Evolutionary conservation across 2,329 filamentous ascomycete species (phyloP).

Genomic region (Colletotrichum siamense): DNA sequence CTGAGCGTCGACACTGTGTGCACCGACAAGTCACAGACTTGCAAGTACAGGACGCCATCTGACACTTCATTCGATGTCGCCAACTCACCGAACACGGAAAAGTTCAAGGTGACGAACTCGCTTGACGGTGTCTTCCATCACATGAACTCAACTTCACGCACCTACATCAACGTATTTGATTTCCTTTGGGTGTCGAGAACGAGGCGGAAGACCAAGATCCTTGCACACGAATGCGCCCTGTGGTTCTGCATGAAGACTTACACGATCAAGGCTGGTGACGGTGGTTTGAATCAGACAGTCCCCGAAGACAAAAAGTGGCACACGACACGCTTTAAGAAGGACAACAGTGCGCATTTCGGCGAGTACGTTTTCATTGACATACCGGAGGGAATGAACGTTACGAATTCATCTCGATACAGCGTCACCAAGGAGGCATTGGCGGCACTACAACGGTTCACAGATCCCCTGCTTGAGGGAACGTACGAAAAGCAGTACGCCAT

Average conservation of each 20-base stretch:
- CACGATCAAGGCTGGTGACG: slow-evolving; percentile 32
- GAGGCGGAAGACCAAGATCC: slow-evolving; percentile 17
- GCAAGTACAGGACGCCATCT: slow-evolving; percentile 33
- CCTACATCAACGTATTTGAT: slow-evolving; percentile 41
- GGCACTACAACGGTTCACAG: slow-evolving; percentile 36
- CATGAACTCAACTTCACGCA: slow-evolving; percentile 23
- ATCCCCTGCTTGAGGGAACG: slow-evolving; percentile 34
- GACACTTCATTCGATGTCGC: slow-evolving; percentile 31
- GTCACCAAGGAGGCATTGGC: slow-evolving; percentile 35
- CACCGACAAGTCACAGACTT: slow-evolving; percentile 26
- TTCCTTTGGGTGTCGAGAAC: slow-evolving; percentile 34
- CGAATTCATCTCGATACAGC: slow-evolving; percentile 31
- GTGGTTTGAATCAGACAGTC: slow-evolving; percentile 27
- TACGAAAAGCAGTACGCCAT: slow-evolving; percentile 31
- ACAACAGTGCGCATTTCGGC: slow-evolving; percentile 28
- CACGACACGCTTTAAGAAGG: slow-evolving; percentile 29
- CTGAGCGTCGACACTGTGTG: slow-evolving; percentile 23
- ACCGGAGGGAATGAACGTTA: slow-evolving; percentile 30
- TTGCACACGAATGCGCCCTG: slow-evolving; percentile 36
- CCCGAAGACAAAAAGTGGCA: too few relatives aligned
- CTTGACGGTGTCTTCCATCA: slow-evolving; percentile 6
- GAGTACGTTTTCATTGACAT: slow-evolving; percentile 38
- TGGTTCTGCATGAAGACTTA: slow-evolving; percentile 43
- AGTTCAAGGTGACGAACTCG: slow-evolving; percentile 33
- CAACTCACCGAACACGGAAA: slow-evolving; percentile 24